Evolutionary conservation across 805 yeast genomes (phyloP).

Genomic region (Spathaspora boniae): DNA sequence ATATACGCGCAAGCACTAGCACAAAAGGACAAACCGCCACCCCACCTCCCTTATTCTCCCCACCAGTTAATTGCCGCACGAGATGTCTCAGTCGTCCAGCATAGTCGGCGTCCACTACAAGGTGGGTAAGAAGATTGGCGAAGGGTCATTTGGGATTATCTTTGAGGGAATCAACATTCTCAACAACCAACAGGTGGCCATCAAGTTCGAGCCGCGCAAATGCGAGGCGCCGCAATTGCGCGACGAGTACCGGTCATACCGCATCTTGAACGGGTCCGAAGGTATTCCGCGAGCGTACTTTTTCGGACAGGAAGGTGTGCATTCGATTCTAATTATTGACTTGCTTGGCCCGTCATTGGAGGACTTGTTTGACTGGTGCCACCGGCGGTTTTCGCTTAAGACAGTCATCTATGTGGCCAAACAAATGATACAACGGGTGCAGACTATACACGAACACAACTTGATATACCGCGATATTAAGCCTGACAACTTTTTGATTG

Average conservation of each 20-base stretch:
- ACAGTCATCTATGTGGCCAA: conserved; percentile 92
- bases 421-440: conserved; percentile 88
- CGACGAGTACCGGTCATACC: conserved; percentile 95
- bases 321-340: conserved; percentile 91
- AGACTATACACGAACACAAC: conserved; percentile 83
- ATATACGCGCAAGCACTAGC: no score
- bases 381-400: conserved; percentile 79
- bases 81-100: conserved; percentile 44
- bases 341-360: conserved; percentile 93
- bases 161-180: conserved; percentile 93
- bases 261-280: conserved; percentile 71
- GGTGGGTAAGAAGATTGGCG: conserved; percentile 96
- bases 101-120: conserved; percentile 92
- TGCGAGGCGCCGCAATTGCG: conserved; percentile 96
- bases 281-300: conserved; percentile 97
- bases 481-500: conserved; percentile 95
- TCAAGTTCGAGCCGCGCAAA: conserved; percentile 94
- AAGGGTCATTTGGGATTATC: conserved; percentile 96
- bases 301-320: conserved; percentile 97
- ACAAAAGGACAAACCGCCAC: no score
- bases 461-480: conserved; percentile 94
- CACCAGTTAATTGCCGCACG: no score
- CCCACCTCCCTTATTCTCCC: no score
- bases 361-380: conserved; percentile 98
- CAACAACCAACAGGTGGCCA: conserved; percentile 91